phyloP scores from a whole-genome alignment of 1,284 basidiomycete genomes.

The Papiliotrema nemorosa region DNA sequence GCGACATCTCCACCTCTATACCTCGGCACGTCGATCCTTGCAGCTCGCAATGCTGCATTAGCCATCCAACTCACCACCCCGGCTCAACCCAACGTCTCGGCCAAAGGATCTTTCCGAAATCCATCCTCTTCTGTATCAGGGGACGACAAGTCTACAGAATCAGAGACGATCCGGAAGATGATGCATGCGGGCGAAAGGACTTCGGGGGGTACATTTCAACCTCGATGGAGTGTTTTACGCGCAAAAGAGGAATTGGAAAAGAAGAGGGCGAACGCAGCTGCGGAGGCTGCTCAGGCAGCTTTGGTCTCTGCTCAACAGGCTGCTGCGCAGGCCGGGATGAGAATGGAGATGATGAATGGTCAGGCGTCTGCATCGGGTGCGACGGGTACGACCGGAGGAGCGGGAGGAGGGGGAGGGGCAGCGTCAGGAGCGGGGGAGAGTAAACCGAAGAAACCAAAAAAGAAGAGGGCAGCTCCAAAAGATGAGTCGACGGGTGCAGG shows the following conservation, averaged over 20 bases:
- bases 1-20: slow-evolving; percentile 49
- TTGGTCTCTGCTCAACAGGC: slow-evolving; percentile 3
- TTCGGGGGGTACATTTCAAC: slow-evolving; percentile 27
- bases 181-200: slow-evolving; percentile 28
- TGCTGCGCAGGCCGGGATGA: background rate
- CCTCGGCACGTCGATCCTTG: slow-evolving; percentile 47
- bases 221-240: slow-evolving; percentile 38
- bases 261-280: background rate
- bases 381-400: background rate
- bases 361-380: background rate
- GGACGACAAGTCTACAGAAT: slow-evolving; percentile 19
- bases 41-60: slow-evolving; percentile 46
- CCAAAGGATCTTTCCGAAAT: slow-evolving; percentile 34
- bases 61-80: slow-evolving; percentile 44
- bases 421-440: background rate
- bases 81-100: slow-evolving; percentile 32
- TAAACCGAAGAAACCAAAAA: slow-evolving; percentile 22
- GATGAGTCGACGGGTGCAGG: slow-evolving; percentile 3
- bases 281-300: background rate
- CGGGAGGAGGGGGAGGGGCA: background rate
- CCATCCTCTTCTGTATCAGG: slow-evolving; percentile 8
- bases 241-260: slow-evolving; percentile 27
- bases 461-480: slow-evolving; percentile 15
- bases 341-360: background rate
- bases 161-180: slow-evolving; percentile 33